These are phyloP conservation scores for Closterium sp. DNA, from an alignment of 139 green algal genomes.

Conservation along the genomic window DNA sequence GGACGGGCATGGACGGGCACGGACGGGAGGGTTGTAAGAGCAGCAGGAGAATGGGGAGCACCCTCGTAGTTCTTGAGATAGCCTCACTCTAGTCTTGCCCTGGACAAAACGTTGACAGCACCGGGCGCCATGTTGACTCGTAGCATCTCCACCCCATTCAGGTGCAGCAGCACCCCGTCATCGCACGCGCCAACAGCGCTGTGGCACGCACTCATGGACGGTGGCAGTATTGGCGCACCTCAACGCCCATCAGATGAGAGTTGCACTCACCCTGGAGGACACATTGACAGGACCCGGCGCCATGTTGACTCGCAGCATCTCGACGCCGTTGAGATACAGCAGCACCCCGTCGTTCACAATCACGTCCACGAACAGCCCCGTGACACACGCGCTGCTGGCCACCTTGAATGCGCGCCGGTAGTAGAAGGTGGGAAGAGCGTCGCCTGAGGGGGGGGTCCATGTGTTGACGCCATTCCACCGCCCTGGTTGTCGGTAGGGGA, in stretches of 20 bases:
- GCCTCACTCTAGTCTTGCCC: too few species aligned
- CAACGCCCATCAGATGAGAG: background rate
- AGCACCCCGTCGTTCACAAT: constrained; percentile 10
- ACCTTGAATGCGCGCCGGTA: constrained; percentile 24
- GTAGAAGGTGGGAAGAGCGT: constrained; percentile 6
- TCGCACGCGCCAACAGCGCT: background rate
- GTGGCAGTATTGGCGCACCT: background rate
- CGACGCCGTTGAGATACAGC: constrained; percentile 26
- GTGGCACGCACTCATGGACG: background rate
- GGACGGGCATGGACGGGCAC: too few species aligned
- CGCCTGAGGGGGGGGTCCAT: background rate
- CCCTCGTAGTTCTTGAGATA: too few species aligned
- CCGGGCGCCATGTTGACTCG: background rate
- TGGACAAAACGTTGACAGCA: background rate
- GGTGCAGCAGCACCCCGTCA: constrained; percentile 23
- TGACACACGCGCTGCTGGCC: constrained; percentile 14
- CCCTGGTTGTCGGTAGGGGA: background rate
- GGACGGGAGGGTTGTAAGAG: too few species aligned
- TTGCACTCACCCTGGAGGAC: background rate
- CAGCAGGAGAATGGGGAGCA: too few species aligned
- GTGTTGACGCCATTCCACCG: background rate
- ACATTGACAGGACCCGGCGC: background rate
- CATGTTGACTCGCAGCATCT: constrained; percentile 5
- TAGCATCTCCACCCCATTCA: constrained; percentile 20
- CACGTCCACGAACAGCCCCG: constrained; percentile 2